phyloP scores from a whole-genome alignment of 169 alveolate genomes.

The Plasmodium relictum region DNA sequence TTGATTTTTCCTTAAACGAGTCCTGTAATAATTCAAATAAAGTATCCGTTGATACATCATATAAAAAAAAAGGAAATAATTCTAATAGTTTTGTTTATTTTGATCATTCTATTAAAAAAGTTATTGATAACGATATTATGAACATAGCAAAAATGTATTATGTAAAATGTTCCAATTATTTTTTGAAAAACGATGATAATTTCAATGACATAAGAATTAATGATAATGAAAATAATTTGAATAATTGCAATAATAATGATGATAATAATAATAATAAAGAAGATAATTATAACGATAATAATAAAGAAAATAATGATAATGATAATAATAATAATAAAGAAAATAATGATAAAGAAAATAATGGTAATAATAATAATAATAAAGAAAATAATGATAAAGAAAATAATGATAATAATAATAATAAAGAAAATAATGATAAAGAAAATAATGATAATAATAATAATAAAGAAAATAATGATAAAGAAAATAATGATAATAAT shows the following conservation, averaged over 20 bases:
- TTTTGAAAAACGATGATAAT: no score
- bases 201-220: not conserved
- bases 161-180: no score
- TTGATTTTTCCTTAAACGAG: no score
- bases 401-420: not conserved
- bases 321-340: not conserved
- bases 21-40: no score
- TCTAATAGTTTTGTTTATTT: no score
- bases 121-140: no score
- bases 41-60: no score
- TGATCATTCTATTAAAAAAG: no score
- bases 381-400: not conserved
- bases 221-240: not conserved
- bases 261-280: not conserved
- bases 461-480: not conserved
- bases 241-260: not conserved
- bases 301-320: not conserved
- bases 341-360: not conserved
- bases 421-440: conserved; percentile 4
- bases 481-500: not conserved
- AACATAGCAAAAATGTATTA: no score
- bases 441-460: conserved; percentile 9
- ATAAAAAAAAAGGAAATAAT: no score
- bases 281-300: not conserved
- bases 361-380: not conserved